Percentiles rank a stretch among this genome's conserved stretches.
Evolutionary conservation across 1,284 basidiomycete genomes (phyloP).

Genomic region (Meripilus lineatus): DNA sequence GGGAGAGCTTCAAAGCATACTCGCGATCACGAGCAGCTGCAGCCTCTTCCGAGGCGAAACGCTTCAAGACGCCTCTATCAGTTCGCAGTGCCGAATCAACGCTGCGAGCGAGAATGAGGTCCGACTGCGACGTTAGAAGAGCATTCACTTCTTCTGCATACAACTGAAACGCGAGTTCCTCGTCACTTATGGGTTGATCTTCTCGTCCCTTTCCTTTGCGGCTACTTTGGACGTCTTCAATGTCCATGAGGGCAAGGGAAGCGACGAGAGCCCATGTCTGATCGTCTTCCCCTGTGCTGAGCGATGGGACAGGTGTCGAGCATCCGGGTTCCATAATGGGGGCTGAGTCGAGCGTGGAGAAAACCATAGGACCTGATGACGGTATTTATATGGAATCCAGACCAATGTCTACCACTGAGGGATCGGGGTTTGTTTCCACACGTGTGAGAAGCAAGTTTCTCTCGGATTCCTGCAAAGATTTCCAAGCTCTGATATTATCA

Average conservation of each 20-base stretch:
- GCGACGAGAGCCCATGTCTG: constrained; percentile 2
- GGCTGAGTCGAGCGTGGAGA: not conserved
- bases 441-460: no score
- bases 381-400: no score
- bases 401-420: no score
- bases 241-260: constrained; percentile 27
- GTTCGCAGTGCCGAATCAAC: constrained; percentile 28
- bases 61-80: constrained; percentile 22
- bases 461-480: no score
- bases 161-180: constrained; percentile 42
- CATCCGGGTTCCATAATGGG: not conserved
- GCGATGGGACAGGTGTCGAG: not conserved
- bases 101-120: constrained; percentile 34
- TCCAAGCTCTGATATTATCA: no score
- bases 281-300: not conserved
- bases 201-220: constrained; percentile 37
- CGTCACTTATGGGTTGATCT: constrained; percentile 32
- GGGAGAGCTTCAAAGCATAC: constrained; percentile 29
- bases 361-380: no score
- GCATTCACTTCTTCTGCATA: constrained; percentile 36
- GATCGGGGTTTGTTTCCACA: no score
- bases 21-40: constrained; percentile 30
- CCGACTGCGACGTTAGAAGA: constrained; percentile 29
- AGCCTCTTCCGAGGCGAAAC: constrained; percentile 25
- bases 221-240: constrained; percentile 30